Evolutionary conservation across 257 asterid species (phyloP).

Genomic region (Plectranthus barbatus): DNA sequence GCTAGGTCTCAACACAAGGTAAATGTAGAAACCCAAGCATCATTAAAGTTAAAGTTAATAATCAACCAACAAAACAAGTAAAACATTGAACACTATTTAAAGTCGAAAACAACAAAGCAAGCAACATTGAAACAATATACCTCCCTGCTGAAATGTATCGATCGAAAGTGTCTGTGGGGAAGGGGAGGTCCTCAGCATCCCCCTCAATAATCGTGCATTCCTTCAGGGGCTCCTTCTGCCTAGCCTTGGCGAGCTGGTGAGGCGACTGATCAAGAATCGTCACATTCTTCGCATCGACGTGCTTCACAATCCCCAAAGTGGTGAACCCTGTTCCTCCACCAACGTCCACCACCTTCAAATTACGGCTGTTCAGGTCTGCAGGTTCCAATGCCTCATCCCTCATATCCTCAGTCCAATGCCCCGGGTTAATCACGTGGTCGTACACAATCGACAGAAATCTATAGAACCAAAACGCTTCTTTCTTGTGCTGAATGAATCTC

Average conservation of each 20-base stretch:
- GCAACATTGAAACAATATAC: slow-evolving; percentile 22
- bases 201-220: slow-evolving; percentile 85
- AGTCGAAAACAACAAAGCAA: neutral
- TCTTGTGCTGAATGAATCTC: slow-evolving; percentile 89
- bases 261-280: slow-evolving; percentile 99
- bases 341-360: slow-evolving; percentile 73
- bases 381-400: slow-evolving; percentile 95
- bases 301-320: slow-evolving; percentile 80
- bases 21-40: neutral
- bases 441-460: slow-evolving; percentile 84
- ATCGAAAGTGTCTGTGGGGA: slow-evolving; percentile 62
- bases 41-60: neutral
- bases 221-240: slow-evolving; percentile 79
- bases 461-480: slow-evolving; percentile 95
- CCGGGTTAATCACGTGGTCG: slow-evolving; percentile 94
- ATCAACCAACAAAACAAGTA: neutral
- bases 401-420: slow-evolving; percentile 99
- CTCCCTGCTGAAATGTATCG: slow-evolving; percentile 95
- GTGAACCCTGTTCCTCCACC: slow-evolving; percentile 98
- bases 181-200: slow-evolving; percentile 97
- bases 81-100: no score
- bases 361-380: slow-evolving; percentile 51
- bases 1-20: neutral
- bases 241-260: slow-evolving; percentile 93
- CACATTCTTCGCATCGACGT: slow-evolving; percentile 88